Base-by-base conservation (phyloP, 768 basidiomycete genomes). In the Hygrophorus pudorinus region DNA sequence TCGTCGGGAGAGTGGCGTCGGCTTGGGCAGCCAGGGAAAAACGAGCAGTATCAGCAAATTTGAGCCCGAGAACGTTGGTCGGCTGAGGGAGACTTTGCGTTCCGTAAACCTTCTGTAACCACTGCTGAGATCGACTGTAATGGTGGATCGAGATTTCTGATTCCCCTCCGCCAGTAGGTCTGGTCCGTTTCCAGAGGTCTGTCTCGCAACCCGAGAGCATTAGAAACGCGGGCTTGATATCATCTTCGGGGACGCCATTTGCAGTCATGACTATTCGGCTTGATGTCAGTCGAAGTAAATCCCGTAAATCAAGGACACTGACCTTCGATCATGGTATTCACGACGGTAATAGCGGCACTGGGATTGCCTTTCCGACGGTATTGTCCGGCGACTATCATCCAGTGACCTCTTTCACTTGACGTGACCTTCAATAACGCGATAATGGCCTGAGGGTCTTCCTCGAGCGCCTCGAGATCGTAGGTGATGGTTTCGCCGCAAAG, bases 151-250 rank as follows among this genome's bases (percentile, higher is more conserved):
- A 58, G n/a, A 52, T 48, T n/a, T 54, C 54, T 0, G 61, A 55
- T 29, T 58, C 52, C 16, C 55, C 57, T 20, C 41, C 50, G 1
- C 54, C 42, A 31, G 51, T 13, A 35, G 51, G 28, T 48, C 62
- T 63, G 16, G 57, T 53, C 30, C 49, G 50, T 53, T 56, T 65
- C 38, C 60, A 66, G 42, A 78, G 53, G 50, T 78, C 76, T 2
- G 62, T 60, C 51, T 78, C 71, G 51, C 76, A 78, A 42, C 72
- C 68, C 6, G 76, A 68, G 12, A 78, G 62, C 56, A 78, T 63
- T 7, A 79, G 63, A 53, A 64, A 73, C 0, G 67, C 71, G 11
- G 77, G 75, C 50, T 66, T 72, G 31, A 76, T 59, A 3, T 68
- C 61, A 18, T 57, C 54, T 30, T 64, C 60, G 4, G 61, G 53